Evolutionary conservation across 2,329 filamentous ascomycete species (phyloP).

Genomic region (Calonectria leucothoes): DNA sequence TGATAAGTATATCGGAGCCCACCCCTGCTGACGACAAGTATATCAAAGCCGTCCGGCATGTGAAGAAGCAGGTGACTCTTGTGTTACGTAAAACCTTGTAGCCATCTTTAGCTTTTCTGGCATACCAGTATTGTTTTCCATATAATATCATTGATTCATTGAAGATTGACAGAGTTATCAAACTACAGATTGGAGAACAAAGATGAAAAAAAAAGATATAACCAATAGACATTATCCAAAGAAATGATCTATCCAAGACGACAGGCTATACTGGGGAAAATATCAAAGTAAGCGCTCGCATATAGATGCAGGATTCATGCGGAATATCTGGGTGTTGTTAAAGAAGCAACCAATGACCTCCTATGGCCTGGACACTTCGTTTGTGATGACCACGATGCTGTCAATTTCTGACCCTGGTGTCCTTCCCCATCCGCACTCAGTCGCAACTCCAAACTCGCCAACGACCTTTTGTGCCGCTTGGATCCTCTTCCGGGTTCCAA

Average conservation of each 20-base stretch:
- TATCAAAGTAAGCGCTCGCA: background rate
- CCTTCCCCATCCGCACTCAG: conserved; percentile 14
- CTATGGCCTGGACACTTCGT: background rate
- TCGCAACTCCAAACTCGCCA: conserved; percentile 5
- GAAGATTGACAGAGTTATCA: background rate
- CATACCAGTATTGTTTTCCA: background rate
- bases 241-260: background rate
- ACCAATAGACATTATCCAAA: background rate
- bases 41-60: background rate
- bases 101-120: too few relatives aligned
- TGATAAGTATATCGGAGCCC: background rate
- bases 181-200: background rate
- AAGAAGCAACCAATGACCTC: background rate
- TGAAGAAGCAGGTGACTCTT: too few relatives aligned
- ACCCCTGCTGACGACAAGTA: background rate
- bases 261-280: background rate
- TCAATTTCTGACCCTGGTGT: background rate
- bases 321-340: too few relatives aligned
- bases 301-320: background rate
- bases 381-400: conserved; percentile 6
- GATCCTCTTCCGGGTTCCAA: background rate
- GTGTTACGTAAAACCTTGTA: too few relatives aligned
- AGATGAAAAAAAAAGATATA: background rate
- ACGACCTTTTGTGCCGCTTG: background rate
- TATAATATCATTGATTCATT: background rate